Base-by-base conservation (phyloP, 257 asterid species). In the Solanum piurae region DNA sequence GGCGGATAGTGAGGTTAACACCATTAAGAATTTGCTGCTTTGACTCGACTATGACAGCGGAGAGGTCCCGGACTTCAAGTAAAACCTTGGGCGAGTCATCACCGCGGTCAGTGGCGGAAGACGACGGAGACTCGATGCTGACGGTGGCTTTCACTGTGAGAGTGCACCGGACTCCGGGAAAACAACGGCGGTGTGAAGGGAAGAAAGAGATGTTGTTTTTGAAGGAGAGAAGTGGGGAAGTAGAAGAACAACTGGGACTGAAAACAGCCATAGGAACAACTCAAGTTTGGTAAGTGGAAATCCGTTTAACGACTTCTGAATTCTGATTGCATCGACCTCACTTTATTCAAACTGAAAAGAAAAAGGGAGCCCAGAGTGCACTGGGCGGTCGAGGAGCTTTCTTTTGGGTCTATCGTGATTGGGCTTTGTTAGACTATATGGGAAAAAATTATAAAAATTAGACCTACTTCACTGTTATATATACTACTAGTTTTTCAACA, bases 11-110 rank as follows among this genome's bases (percentile, higher is more conserved):
- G 87, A 97, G 99, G 85, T 97, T 94, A 91, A 97, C 95, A 64
- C 99, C 99, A 89, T 97, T 97, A 31, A 97, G 94, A 85, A 97
- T 93, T n/a, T 87, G 88, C 92, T 94, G 93, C 89, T 90, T 96
- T 13, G 99, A 93, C 68, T 95, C 98, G 52, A 92, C 74, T 88
- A 97, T 89, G 55, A 94, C 95, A 60, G 99, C 99, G 18, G 94
- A 87, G 21, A 97, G 96, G 64, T 93, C 98, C 69, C 92, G 95
- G 86, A 97, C 99, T 88, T 96, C 95, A 64, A 97, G 98, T 83
- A 96, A 92, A 27, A 94, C 91, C 89, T 93, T 91, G 62, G 92
- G 89, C 8, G 87, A 88, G 4, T 64, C 85, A 86, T 90, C 94
- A 36, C 89, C 88, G 83, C 83, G 84, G 42, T 87, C 91, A 88